Evolutionary conservation across 805 yeast species (phyloP).

Genomic region (Candida pseudofarinosa): DNA sequence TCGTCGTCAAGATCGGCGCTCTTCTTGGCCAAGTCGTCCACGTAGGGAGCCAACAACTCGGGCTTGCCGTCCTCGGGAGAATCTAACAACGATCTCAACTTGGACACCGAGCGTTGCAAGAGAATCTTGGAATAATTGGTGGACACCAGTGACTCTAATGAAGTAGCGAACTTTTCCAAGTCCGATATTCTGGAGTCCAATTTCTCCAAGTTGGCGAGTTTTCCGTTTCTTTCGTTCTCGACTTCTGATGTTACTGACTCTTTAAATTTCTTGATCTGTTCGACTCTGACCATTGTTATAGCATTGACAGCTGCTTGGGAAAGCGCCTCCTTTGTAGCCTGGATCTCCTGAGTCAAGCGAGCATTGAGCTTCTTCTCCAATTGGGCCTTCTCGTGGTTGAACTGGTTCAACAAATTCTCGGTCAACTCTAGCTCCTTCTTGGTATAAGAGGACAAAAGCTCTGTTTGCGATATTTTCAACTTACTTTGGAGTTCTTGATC

Average conservation of each 20-base stretch:
- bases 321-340: slow-evolving; percentile 61
- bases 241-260: slow-evolving; percentile 26
- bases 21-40: slow-evolving; percentile 29
- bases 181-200: slow-evolving; percentile 51
- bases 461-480: slow-evolving; percentile 35
- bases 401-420: slow-evolving; percentile 55
- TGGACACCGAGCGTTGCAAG: slow-evolving; percentile 28
- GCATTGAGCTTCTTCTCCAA: slow-evolving; percentile 57
- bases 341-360: slow-evolving; percentile 60
- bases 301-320: slow-evolving; percentile 71
- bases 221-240: slow-evolving; percentile 60
- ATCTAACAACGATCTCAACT: slow-evolving; percentile 25
- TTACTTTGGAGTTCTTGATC: slow-evolving; percentile 33
- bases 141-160: slow-evolving; percentile 34
- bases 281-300: slow-evolving; percentile 60
- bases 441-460: slow-evolving; percentile 35
- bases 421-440: slow-evolving; percentile 54
- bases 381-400: slow-evolving; percentile 55
- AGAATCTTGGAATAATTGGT: slow-evolving; percentile 30
- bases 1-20: slow-evolving; percentile 27
- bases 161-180: slow-evolving; percentile 51
- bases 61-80: slow-evolving; percentile 18
- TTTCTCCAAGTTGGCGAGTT: slow-evolving; percentile 64
- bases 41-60: slow-evolving; percentile 30
- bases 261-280: slow-evolving; percentile 55